A percentile compares a stretch with the other conserved stretches of the same genome.
Evolutionary conservation across 306 rosid species (phyloP).

Genomic region (Prunus salicina): DNA sequence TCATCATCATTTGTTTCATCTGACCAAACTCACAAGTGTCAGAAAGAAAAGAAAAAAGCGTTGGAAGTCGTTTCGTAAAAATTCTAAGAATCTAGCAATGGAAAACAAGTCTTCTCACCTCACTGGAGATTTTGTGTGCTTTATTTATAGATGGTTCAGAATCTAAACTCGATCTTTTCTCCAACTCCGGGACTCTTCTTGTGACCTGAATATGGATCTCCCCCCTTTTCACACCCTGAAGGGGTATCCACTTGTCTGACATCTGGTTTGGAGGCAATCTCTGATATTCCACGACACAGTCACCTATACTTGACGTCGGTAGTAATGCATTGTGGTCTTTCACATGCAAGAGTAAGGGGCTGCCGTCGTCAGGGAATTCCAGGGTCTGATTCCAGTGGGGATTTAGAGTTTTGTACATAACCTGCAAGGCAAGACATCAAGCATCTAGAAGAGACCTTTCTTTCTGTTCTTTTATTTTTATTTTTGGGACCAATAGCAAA

Average conservation of each 20-base stretch:
- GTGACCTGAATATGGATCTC: slow-evolving; percentile 87
- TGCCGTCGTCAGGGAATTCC: slow-evolving; percentile 84
- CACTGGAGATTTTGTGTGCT: slow-evolving; percentile 65
- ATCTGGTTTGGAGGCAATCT: slow-evolving; percentile 72
- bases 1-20: slow-evolving; percentile 73
- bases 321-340: slow-evolving; percentile 83
- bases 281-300: slow-evolving; percentile 85
- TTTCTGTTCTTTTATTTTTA: too few relatives aligned
- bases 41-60: not conserved
- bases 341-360: slow-evolving; percentile 69
- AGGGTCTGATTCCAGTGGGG: slow-evolving; percentile 95
- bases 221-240: slow-evolving; percentile 84
- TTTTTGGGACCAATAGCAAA: not conserved
- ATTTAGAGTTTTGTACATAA: slow-evolving; percentile 69
- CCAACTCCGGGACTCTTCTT: slow-evolving; percentile 71
- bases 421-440: slow-evolving; percentile 41
- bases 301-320: slow-evolving; percentile 76
- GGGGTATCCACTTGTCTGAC: slow-evolving; percentile 97
- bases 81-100: not conserved
- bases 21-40: slow-evolving; percentile 28
- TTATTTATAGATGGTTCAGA: slow-evolving; percentile 65
- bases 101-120: slow-evolving; percentile 50
- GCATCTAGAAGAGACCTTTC: slow-evolving; percentile 9
- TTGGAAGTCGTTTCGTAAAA: not conserved
- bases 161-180: slow-evolving; percentile 54